These are phyloP conservation scores for Aulographum hederae DNA, from an alignment of 2,329 filamentous ascomycete species.

Conservation along the genomic window DNA sequence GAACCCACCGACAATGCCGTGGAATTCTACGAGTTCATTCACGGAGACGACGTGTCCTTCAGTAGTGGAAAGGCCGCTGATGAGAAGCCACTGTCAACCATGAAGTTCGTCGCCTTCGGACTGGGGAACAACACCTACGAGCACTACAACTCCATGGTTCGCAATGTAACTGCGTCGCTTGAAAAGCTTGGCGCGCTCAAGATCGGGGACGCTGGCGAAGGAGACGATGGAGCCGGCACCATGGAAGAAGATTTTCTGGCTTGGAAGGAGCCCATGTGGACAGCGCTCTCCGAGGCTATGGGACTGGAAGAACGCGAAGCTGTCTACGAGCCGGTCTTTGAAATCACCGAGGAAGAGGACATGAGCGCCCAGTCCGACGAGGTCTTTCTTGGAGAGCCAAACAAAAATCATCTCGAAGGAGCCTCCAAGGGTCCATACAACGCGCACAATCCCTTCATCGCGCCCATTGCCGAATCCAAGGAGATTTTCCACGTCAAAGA, in stretches of 20 bases:
- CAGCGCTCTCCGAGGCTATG: conserved; percentile 65
- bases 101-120: conserved; percentile 90
- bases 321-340: conserved; percentile 85
- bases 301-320: conserved; percentile 86
- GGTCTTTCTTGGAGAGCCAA: conserved; percentile 91
- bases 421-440: conserved; percentile 77
- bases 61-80: conserved; percentile 43
- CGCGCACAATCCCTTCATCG: conserved; percentile 91
- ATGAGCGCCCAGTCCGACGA: conserved; percentile 56
- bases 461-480: conserved; percentile 75
- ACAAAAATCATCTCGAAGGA: conserved; percentile 86
- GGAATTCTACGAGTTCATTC: conserved; percentile 96
- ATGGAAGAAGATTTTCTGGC: conserved; percentile 99
- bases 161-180: conserved; percentile 68
- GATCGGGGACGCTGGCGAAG: conserved; percentile 80
- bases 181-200: conserved; percentile 66
- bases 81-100: conserved; percentile 57
- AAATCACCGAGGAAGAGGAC: conserved; percentile 57
- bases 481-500: conserved; percentile 82
- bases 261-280: conserved; percentile 99
- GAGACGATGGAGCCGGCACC: conserved; percentile 91
- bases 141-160: conserved; percentile 98
- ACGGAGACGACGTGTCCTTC: conserved; percentile 63
- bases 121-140: conserved; percentile 99
- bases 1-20: conserved; percentile 98